Evolutionary conservation across 495 filamentous ascomycete species (phyloP).

Genomic region (Talaromyces adpressus): DNA sequence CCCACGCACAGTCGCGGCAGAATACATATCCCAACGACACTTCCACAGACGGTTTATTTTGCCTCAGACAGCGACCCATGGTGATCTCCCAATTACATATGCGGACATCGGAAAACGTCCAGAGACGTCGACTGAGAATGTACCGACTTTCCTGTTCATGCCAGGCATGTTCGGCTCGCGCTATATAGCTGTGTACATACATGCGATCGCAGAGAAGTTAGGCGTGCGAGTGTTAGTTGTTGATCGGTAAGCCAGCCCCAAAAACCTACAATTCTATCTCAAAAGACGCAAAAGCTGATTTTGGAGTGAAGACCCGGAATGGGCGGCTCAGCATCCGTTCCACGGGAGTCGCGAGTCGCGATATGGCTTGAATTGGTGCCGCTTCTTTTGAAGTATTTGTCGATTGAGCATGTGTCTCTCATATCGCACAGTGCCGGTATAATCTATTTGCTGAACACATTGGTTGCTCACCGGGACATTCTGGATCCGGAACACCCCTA

Average conservation of each 20-base stretch:
- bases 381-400: conserved; percentile 30
- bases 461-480: conserved; percentile 26
- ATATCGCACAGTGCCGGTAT: conserved; percentile 40
- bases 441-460: conserved; percentile 38
- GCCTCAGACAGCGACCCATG: conserved; percentile 12
- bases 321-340: conserved; percentile 36
- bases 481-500: conserved; percentile 27
- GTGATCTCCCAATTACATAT: conserved; percentile 19
- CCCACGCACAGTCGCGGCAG: conserved; percentile 6
- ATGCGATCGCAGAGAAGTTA: conserved; percentile 20
- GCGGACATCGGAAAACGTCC: conserved; percentile 17
- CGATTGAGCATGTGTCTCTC: conserved; percentile 31
- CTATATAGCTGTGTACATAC: conserved; percentile 20
- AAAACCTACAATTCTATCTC: too few relatives aligned
- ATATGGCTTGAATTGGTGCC: conserved; percentile 38
- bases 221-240: conserved; percentile 25
- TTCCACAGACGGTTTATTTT: conserved; percentile 23
- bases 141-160: conserved; percentile 20
- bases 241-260: conserved; percentile 13
- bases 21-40: conserved; percentile 18
- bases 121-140: not conserved
- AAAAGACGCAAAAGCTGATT: not conserved
- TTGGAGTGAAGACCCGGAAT: conserved; percentile 22
- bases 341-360: conserved; percentile 25
- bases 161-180: conserved; percentile 31